Base-by-base conservation (phyloP, 1,284 basidiomycete genomes). In the Malassezia slooffiae region DNA sequence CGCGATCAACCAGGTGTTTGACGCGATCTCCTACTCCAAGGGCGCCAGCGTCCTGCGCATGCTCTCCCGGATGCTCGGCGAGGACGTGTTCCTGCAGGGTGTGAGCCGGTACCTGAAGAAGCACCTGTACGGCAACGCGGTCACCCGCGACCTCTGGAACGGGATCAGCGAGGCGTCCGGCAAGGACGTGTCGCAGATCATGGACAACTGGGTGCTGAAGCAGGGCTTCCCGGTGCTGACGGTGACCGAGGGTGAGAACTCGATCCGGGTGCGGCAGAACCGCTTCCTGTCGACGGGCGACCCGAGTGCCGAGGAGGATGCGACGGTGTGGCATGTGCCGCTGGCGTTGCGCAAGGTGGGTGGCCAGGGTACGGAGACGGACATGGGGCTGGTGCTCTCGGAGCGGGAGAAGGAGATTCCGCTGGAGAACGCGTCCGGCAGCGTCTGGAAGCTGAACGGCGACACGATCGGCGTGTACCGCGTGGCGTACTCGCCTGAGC, bases 161-260 rank as follows among this genome's bases (percentile, higher is more conserved):
- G 89, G 86, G 17, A 86, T 96, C 54, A 75, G 79, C 42, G 76
- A 80, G 60, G 79, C 87, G 2, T 84, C 83, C 30, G 83, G 80
- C 12, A 65, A 81, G 27, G 81, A 95, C 58, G 79, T 95, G 34
- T 75, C 80, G 11, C 75, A 76, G 43, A 77, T 96, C 60, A 91
- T 96, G 85, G 77, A 84, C 51, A 83, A 83, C 67, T 97, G 90
- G 91, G 82, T 90, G 28, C 78, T 80, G 47, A 85, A 88, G 77
- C 81, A 81, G 51, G 49, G 70, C 48, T 71, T 67, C 53, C 89
- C 89, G 4, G 80, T 96, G 20, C 70, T 97, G 39, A 84, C 80
- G 13, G 86, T 96, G 33, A 82, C 79, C 0, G 89, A 95, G 71
- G 76, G 74, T 7, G 71, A 74, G 1, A 77, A 77, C 35, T 28